Evolutionary conservation across 2,329 filamentous ascomycete species (phyloP), one percentile per base, ranked within the genome.

Genomic region (Fusarium vanettenii): DNA sequence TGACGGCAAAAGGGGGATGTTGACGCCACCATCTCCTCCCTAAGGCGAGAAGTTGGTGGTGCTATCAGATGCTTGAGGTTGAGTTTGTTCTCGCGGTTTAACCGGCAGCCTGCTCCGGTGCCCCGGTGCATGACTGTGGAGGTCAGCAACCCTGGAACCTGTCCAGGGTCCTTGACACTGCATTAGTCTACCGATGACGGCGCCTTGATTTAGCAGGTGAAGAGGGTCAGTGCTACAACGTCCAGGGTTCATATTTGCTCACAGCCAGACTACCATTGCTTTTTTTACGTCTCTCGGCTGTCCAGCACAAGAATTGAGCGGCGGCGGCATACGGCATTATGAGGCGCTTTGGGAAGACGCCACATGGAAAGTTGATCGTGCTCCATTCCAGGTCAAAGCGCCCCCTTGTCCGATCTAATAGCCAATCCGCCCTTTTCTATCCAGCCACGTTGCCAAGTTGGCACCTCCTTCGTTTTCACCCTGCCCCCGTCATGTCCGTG

Each of bases 41-140:
- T 13, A 27, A 31, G 10, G 25, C 25, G 48, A 39, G 22, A 39
- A 25, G 55, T 39, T 18, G 55, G 18, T 29, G n/a, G 29, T n/a
- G n/a, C n/a, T n/a, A n/a, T n/a, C n/a, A n/a, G n/a, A n/a, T 52
- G 33, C 60, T 48, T 39, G 48, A 56, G 31, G 35, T 18, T 37
- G 35, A 37, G 35, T 29, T 16, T 20, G 22, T 39, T 11, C 55
- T 25, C 20, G 33, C 48, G 27, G 27, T n/a, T n/a, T 55, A 25
- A 48, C 22, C 52, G 63, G 63, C 14, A 65, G 39, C 41, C 22
- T 50, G 56, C 37, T n/a, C 52, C n/a, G 31, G 35, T 52, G 39
- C 41, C 41, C 61, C 35, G 62, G 50, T 29, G 55, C 64, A 52
- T 41, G 9, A 14, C 14, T 31, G 64, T 60, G 55, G 64, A 65